Base-by-base conservation (phyloP, 331 rosid species). In the Malus hybrid region DNA sequence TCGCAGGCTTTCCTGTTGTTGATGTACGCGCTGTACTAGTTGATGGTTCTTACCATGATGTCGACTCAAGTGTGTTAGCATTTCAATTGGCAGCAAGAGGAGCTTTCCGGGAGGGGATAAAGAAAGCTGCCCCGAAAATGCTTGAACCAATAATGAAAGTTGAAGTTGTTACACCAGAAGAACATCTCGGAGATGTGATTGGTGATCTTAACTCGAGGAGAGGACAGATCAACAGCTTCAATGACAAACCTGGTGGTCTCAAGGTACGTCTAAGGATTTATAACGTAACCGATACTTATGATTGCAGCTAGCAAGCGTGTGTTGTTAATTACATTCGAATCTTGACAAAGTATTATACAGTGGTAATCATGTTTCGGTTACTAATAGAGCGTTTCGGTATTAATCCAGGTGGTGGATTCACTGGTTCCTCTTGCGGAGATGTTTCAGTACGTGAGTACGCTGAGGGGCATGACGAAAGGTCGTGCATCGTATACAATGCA, bases 151-250 rank as follows among this genome's bases (percentile, higher is more conserved):
- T 92, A 42, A 94, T 94, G 97, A 92, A 86, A 78, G 99, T 94
- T 31, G 99, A 94, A 81, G 99, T 94, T 73, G 90, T 94, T 70
- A 94, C 99, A 4, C 97, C 97, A 16, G 97, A 94, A 80, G 97
- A 94, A 72, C 99, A 94, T 84, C 84, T 94, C 31, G 97, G 99
- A 69, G 99, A 94, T 72, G 99, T 94, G 19, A 94, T 94, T 46
- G 99, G 97, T 65, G 97, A 94, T 86, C 97, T 94, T 71, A 94
- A 94, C 90, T 94, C 99, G 4, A 88, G 99, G 85, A 92, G 99
- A 92, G 99, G 97, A 0, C 97, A 90, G 79, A 94, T 94, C 86
- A 94, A 94, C 88, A 90, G 83, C 82, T 94, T 94, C 69, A 87
- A 91, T 50, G 97, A 94, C 88, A 94, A 92, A 69, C 99, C 97